Evolutionary conservation across 495 filamentous ascomycete species (phyloP), one percentile per base, ranked within the genome.

Genomic region (Jackrogersella minutella): DNA sequence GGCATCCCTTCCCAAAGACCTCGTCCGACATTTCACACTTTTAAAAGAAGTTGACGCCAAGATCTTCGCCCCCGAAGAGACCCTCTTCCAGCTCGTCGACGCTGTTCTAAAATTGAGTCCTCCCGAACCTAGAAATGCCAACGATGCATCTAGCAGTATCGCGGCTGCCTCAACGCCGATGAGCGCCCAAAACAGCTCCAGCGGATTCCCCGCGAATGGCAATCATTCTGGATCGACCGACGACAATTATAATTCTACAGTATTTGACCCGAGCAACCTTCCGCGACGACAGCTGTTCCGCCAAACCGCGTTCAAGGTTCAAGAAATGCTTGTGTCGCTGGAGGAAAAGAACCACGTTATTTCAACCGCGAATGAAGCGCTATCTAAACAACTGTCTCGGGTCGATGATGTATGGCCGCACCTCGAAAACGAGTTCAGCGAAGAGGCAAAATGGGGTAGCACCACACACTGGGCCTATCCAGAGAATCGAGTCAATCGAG

Each of bases 301-400:
- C 60, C 81, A 85, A 46, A 80, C 78, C 24, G 79, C 80, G 5
- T 76, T 74, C 46, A 83, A 86, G 66, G 85, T 94, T 34, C 81
- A 85, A 39, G 90, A 93, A 60, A 88, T 97, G 77, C 85, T 97
- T 64, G 84, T 90, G 58, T 91, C 91, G 0, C 80, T 97, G 30
- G 96, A 98, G 68, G 95, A 99, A 78, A 99, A 99, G 77, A 97
- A 96, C 62, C 93, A 96, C 64, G 93, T 98, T 52, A 89, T 97
- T 37, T 88, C 89, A 2, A 93, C 93, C 3, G 93, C 96, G 40
- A 91, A 91, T 65, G 91, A 96, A 56, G 90, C 93, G 52, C 85
- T 98, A 6, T 86, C 92, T 57, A 94, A 91, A 72, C 93, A 97
- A 73, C 79, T 97, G 17, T 76, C 85, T 54, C 90, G 95, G 19